Evolutionary conservation across 306 rosid species (phyloP), one percentile per base, ranked within the genome.

Genomic region (Citrullus mucosospermus): DNA sequence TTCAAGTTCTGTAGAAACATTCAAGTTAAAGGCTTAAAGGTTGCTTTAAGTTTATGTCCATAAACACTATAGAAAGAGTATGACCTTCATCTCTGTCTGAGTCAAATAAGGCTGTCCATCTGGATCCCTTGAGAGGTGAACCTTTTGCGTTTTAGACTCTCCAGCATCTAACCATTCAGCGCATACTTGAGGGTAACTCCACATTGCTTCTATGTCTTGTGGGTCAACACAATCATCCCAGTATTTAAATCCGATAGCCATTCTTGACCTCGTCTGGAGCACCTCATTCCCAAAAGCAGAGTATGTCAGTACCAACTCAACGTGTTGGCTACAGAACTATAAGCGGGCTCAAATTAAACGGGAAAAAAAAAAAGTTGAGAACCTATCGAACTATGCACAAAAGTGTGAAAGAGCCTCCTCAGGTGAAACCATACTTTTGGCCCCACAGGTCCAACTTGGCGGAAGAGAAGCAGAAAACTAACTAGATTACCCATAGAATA

Each of bases 41-140:
- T 14, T 34, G 46, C 46, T 53, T 17, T 18, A 17, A 9, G 3
- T 68, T 44, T 38, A 16, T 32, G 44, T 30, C 79, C 48, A 56
- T 34, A 28, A 39, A 57, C 54, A 36, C 14, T 28, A 59, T 17
- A 25, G 73, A 60, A 25, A 69, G 59, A 2, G 51, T 43, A 51
- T 76, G 78, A 92, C 96, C 97, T 87, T 92, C 93, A 94, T 89
- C 88, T 94, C 98, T 3, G 90, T 92, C 79, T 90, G 97, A 59
- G 98, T 94, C 84, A 94, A 79, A 83, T 88, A 92, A 34, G 92
- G 88, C 65, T 94, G 92, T 17, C 97, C 98, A 46, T 94, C 98
- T 8, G 98, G 98, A 89, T 94, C 95, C 8, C 98, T 91, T 5
- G 93, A 92, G 78, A 94, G 88, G 71, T 92, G 98, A 83, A 94